Conservation (phyloP, 768 basidiomycete genomes). For the Tricholoma sp. region DNA sequence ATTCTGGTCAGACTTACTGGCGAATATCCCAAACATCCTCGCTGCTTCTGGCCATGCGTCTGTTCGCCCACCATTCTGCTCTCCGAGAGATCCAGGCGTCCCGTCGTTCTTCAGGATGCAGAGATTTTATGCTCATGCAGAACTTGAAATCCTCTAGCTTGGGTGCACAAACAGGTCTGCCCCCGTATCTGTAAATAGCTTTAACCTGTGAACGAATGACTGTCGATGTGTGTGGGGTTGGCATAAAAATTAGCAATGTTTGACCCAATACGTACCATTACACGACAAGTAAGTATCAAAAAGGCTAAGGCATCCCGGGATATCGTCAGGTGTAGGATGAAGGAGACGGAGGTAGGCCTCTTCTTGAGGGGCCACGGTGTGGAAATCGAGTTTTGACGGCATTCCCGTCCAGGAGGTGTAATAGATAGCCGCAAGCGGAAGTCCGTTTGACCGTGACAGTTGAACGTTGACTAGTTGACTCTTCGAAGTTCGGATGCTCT, state of each 20-base stretch:
- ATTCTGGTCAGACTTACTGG: conserved; percentile 45
- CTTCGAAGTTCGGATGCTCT: no score
- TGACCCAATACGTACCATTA: conserved; percentile 35
- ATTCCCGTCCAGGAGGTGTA: no score
- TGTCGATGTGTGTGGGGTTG: conserved; percentile 23
- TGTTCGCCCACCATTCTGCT: conserved; percentile 92
- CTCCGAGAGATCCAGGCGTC: conserved; percentile 82
- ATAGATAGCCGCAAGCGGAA: background rate
- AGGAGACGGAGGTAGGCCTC: conserved; percentile 55
- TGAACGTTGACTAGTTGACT: no score
- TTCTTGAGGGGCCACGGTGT: conserved; percentile 64
- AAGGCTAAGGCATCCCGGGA: conserved; percentile 75
- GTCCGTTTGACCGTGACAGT: no score
- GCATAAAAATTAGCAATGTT: conserved; percentile 9
- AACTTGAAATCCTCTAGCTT: conserved; percentile 95
- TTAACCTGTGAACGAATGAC: conserved; percentile 78
- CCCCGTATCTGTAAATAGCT: conserved; percentile 82
- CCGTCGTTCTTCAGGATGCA: conserved; percentile 71
- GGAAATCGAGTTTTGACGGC: conserved; percentile 43
- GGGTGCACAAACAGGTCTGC: conserved; percentile 60
- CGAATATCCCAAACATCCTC: conserved; percentile 94
- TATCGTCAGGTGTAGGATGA: conserved; percentile 73
- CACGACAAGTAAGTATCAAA: conserved; percentile 72
- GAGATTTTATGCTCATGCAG: conserved; percentile 78
- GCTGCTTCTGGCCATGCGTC: conserved; percentile 73